phyloP scores from a whole-genome alignment of 768 basidiomycete species.

The Rhodotorula babjevae region DNA sequence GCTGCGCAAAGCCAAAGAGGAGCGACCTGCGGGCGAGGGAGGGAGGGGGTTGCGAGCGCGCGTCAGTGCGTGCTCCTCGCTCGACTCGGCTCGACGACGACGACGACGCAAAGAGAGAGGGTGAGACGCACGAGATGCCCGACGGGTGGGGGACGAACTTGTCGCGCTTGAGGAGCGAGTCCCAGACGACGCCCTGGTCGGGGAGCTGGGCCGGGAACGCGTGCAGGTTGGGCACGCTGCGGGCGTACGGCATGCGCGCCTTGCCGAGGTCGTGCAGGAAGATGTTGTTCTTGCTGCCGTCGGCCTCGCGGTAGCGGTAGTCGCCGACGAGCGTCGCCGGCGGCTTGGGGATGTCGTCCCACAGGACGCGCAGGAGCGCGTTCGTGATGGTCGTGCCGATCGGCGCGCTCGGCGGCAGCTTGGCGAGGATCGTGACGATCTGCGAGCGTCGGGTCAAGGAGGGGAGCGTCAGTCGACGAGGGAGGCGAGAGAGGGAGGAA shows the following conservation, averaged over 20 bases:
- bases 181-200: slow-evolving; percentile 60
- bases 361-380: slow-evolving; percentile 16
- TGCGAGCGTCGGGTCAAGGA: background rate
- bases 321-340: slow-evolving; percentile 25
- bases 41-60: background rate
- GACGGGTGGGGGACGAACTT: slow-evolving; percentile 56
- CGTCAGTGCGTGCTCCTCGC: too few species aligned
- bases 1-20: slow-evolving; percentile 24
- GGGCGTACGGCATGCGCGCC: slow-evolving; percentile 56
- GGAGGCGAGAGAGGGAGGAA: background rate
- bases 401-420: slow-evolving; percentile 16
- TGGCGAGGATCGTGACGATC: slow-evolving; percentile 20
- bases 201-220: slow-evolving; percentile 50
- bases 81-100: background rate
- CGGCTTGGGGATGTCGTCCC: slow-evolving; percentile 61
- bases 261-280: slow-evolving; percentile 67
- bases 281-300: slow-evolving; percentile 73
- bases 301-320: slow-evolving; percentile 57
- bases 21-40: slow-evolving; percentile 9
- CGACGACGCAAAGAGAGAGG: slow-evolving; percentile 51
- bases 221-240: slow-evolving; percentile 19
- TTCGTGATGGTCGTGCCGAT: slow-evolving; percentile 16
- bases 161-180: slow-evolving; percentile 68
- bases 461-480: background rate
- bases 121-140: slow-evolving; percentile 64